Base-by-base conservation (phyloP, 1,284 basidiomycete species). In the Microbotryum violaceum region DNA sequence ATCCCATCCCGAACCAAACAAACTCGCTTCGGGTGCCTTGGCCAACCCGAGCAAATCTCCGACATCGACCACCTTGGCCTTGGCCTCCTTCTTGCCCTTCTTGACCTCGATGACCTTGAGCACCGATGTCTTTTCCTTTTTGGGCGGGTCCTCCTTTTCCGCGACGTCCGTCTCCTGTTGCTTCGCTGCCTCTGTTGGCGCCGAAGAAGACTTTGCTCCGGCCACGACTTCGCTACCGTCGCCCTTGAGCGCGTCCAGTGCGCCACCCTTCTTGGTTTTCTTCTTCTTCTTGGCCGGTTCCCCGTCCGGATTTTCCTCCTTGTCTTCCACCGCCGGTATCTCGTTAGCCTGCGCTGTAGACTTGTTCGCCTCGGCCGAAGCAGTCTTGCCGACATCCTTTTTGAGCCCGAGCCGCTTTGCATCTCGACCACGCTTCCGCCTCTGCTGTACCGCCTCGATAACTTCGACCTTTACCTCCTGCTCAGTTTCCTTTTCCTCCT, bases 1-100 rank as follows among this genome's bases (percentile, higher is more conserved):
- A 23, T 65, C 61, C 64, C 64, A 65, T 14, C 64, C 64, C 1
- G 52, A 52, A 4, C 64, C 58, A 29, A 66, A 60, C 8, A 66
- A 4, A 1, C 56, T 58, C 5, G 25, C 21, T 0, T 56, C 60
- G 4, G 23, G n/a, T 16, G 29, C 50, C 1, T 29, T 51, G 20
- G 45, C 42, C 29, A 66, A 37, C 1, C 67, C 67, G 3, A 68
- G 52, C 54, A 68, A 45, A 23, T 59, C 59, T 0, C 57, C 58
- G 10, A 68, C 58, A 44, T 66, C 64, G 23, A 46, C 50, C 57
- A 47, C 54, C 25, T 25, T 51, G 25, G 25, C 23, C 14, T 25
- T 49, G 18, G 21, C 23, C 47, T 55, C 47, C 33, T 37, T 42
- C 50, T 42, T 33, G 33, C 33, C 27, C 54, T 56, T 52, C 47